Evolutionary conservation across 805 yeast genomes (phyloP).

Genomic region (Hanseniaspora lindneri): DNA sequence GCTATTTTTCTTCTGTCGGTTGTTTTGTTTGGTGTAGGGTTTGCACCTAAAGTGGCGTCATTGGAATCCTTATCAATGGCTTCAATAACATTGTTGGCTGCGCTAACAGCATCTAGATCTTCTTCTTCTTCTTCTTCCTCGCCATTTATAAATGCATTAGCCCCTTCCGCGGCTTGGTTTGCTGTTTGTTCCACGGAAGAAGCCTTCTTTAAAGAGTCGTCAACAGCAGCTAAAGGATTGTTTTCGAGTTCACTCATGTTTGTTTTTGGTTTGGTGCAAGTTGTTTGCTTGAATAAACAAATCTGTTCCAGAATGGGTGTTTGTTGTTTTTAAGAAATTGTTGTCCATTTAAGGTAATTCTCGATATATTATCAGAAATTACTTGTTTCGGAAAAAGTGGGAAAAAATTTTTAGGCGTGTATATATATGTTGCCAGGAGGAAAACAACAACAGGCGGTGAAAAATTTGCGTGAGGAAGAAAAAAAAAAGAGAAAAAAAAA

Average conservation of each 20-base stretch:
- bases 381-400: background rate
- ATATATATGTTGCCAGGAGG: no score
- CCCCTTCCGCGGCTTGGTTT: background rate
- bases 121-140: background rate
- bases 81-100: background rate
- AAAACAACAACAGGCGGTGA: background rate
- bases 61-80: background rate
- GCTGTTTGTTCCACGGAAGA: background rate
- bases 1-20: conserved; percentile 82
- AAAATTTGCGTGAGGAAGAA: background rate
- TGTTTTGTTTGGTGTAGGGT: conserved; percentile 19
- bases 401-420: background rate
- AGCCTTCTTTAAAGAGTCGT: background rate
- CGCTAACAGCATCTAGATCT: background rate
- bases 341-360: conserved; percentile 3
- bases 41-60: conserved; percentile 12
- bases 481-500: no score
- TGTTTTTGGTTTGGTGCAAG: background rate
- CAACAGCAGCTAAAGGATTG: background rate
- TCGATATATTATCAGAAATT: background rate
- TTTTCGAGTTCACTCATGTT: background rate
- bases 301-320: no score
- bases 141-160: background rate
- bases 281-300: background rate
- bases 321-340: no score